Base-by-base conservation (phyloP, 768 basidiomycete genomes). In the Leccinum obscurum region DNA sequence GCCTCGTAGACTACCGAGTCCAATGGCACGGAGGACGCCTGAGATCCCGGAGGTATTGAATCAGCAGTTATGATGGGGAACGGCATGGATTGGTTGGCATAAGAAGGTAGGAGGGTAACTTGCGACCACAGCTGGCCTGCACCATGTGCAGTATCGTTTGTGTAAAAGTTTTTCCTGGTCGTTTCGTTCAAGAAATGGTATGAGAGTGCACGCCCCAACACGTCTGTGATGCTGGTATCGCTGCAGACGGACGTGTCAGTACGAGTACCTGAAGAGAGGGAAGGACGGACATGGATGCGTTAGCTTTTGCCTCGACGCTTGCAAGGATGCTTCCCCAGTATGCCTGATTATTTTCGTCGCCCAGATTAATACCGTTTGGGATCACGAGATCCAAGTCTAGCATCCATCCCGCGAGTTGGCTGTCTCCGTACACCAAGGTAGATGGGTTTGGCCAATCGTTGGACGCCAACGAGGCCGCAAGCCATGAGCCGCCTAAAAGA, bases 121-220 rank as follows among this genome's bases (percentile, higher is more conserved):
- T 83, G 68, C 3, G 87, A 88, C 83, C 87, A 87, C 10, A 88
- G 78, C 58, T 87, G 81, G 6, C 88, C 89, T n/a, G 87, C 85
- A n/a, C 88, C 88, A 62, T 91, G 89, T 7, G 78, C 76, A 1
- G 82, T 76, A 48, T 79, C 70, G 52, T 85, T 83, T 2, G 82
- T 82, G 71, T 85, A 87, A 66, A 89, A 85, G 66, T 89, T 85
- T 10, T 56, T 58, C 15, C 79, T 75, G 6, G 79, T 77, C 0
- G 89, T 91, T 55, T 84, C 82, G 66, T 86, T 89, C 59, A 88
- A 74, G 65, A 91, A 91, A 70, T 92, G 90, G 63, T 88, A 87
- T 1, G 86, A 81, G 35, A 92, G 79, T 70, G 85, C 82, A 1
- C 87, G 83, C 0, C 71, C 77, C 80, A 86, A 90, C 6, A 84